Evolutionary conservation across 768 basidiomycete species (phyloP).

Genomic region (Lactifluus volemus): DNA sequence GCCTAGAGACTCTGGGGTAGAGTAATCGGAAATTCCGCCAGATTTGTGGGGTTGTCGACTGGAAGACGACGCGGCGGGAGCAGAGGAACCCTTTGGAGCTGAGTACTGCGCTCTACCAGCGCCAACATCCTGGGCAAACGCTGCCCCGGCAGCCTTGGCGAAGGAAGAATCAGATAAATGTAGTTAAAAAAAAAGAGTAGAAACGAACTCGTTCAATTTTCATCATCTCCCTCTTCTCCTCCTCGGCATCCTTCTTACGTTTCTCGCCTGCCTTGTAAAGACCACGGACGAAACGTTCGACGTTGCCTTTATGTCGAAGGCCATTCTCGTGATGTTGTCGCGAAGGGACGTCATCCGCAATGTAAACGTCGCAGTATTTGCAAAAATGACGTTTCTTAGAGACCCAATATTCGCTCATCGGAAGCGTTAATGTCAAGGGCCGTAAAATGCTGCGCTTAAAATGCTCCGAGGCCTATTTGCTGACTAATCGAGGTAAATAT

Average conservation of each 20-base stretch:
- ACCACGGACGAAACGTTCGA: constrained; percentile 84
- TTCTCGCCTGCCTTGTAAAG: constrained; percentile 92
- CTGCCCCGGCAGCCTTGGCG: constrained; percentile 61
- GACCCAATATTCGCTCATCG: constrained; percentile 89
- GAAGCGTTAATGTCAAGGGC: neutral
- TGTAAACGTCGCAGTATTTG: constrained; percentile 97
- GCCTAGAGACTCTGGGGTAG: constrained; percentile 79
- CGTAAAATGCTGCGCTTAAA: too few relatives aligned
- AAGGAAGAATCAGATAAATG: neutral
- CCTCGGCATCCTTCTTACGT: constrained; percentile 73
- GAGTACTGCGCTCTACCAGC: constrained; percentile 42
- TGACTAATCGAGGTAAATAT: neutral
- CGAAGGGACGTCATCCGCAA: constrained; percentile 92
- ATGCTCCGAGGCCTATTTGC: too few relatives aligned
- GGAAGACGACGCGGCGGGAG: constrained; percentile 21
- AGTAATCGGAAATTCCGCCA: constrained; percentile 75
- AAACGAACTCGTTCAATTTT: constrained; percentile 66
- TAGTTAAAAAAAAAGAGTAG: neutral
- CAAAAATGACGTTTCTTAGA: constrained; percentile 89
- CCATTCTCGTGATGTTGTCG: constrained; percentile 89
- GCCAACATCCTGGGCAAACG: constrained; percentile 72
- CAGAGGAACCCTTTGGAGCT: constrained; percentile 11
- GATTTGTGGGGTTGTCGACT: constrained; percentile 36
- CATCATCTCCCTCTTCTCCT: constrained; percentile 82
- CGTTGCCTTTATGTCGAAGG: constrained; percentile 87